Percentiles rank a stretch among this genome's conserved stretches.
These are phyloP conservation scores for Sporobolomyces pararoseus DNA, from an alignment of 768 basidiomycete species.

Conservation along the genomic window DNA sequence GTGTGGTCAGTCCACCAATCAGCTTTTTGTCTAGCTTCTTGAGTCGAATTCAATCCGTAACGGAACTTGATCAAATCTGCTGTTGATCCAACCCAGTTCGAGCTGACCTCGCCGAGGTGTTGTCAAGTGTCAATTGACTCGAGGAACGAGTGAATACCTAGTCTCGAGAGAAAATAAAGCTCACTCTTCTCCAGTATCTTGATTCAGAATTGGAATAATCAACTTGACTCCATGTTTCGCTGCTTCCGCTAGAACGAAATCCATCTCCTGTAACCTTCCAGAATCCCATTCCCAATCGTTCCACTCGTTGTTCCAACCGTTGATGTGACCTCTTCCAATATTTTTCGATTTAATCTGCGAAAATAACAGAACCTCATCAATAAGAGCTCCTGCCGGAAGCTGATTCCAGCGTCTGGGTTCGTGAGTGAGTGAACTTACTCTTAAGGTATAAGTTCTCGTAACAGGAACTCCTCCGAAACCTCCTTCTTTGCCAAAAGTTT, in stretches of 20 bases:
- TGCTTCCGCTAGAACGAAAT: conserved; percentile 35
- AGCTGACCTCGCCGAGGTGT: too few species aligned
- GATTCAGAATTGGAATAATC: conserved; percentile 43
- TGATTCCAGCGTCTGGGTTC: too few species aligned
- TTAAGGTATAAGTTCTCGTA: conserved; percentile 40
- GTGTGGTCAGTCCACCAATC: conserved; percentile 41
- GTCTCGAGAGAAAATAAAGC: neutral
- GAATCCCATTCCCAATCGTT: conserved; percentile 43
- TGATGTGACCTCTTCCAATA: conserved; percentile 40
- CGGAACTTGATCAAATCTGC: conserved; percentile 33
- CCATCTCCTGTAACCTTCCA: conserved; percentile 23
- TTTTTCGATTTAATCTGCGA: conserved; percentile 30
- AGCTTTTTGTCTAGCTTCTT: conserved; percentile 35
- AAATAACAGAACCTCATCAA: too few species aligned
- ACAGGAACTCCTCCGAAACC: conserved; percentile 28
- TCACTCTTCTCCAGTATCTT: conserved; percentile 40
- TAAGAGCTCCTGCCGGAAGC: too few species aligned
- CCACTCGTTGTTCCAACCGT: conserved; percentile 39
- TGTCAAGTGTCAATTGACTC: neutral
- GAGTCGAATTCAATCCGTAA: conserved; percentile 22
- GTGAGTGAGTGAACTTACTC: conserved; percentile 15
- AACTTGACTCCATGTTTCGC: conserved; percentile 32
- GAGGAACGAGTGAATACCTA: too few species aligned
- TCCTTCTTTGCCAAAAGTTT: conserved; percentile 21
- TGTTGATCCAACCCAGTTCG: conserved; percentile 43